Evolutionary conservation across 345 rosid genomes (phyloP).

Genomic region (Crucihimalaya himalaica): DNA sequence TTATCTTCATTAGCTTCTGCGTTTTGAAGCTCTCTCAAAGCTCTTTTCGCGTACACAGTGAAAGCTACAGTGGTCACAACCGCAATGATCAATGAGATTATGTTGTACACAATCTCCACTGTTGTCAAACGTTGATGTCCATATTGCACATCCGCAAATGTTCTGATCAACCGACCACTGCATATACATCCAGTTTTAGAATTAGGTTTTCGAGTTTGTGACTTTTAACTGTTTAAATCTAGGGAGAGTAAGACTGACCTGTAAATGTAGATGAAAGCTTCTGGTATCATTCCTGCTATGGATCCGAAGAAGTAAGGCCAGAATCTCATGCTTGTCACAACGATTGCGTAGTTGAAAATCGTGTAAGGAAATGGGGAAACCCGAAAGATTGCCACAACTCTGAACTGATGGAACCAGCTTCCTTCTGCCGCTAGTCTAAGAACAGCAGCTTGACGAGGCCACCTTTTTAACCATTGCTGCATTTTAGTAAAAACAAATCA

Average conservation of each 20-base stretch:
- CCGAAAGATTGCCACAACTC: slow-evolving; percentile 86
- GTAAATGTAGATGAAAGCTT: slow-evolving; percentile 94
- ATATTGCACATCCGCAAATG: slow-evolving; percentile 65
- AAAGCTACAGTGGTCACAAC: slow-evolving; percentile 63
- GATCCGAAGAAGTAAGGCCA: slow-evolving; percentile 94
- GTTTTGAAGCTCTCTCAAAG: slow-evolving; percentile 54
- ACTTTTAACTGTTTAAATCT: not conserved
- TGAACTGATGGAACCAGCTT: slow-evolving; percentile 92
- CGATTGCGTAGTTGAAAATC: slow-evolving; percentile 90
- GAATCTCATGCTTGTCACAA: slow-evolving; percentile 79
- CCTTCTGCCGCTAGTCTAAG: slow-evolving; percentile 92
- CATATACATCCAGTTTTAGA: slow-evolving; percentile 17
- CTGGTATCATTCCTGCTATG: slow-evolving; percentile 92
- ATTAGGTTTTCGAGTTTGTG: not conserved
- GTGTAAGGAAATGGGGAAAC: slow-evolving; percentile 98
- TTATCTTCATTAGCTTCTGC: slow-evolving; percentile 43
- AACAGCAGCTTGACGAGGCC: slow-evolving; percentile 89
- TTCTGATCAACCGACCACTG: slow-evolving; percentile 81
- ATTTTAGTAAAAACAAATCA: slow-evolving; percentile 15
- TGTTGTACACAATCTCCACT: slow-evolving; percentile 69
- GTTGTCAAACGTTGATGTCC: slow-evolving; percentile 61
- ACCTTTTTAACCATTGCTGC: slow-evolving; percentile 93
- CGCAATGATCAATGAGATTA: slow-evolving; percentile 63
- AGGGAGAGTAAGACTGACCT: slow-evolving; percentile 48
- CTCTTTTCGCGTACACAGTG: slow-evolving; percentile 64